Conservation (phyloP, 768 basidiomycete species). For the Sarcodon sp. region DNA sequence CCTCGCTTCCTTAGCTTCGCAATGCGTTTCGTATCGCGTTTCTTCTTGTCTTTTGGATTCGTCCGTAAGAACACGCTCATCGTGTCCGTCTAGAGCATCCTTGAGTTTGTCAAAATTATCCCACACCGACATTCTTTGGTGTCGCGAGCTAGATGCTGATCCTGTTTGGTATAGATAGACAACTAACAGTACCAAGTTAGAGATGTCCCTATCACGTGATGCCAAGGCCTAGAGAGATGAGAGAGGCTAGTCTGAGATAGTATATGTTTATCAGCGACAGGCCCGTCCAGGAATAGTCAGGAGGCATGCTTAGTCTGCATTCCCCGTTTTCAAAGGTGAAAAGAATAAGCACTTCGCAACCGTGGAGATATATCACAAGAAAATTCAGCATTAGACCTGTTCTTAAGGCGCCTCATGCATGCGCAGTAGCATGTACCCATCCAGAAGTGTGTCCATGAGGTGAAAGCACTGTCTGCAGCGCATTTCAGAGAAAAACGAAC, state of each 20-base stretch:
- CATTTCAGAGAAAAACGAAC: background rate
- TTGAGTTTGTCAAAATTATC: constrained; percentile 4
- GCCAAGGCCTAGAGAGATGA: background rate
- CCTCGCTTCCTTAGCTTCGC: background rate
- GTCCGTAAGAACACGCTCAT: background rate
- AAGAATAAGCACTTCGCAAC: too few species aligned
- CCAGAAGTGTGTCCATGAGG: background rate
- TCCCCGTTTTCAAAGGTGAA: too few species aligned
- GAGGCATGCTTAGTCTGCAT: too few species aligned
- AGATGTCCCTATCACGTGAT: background rate
- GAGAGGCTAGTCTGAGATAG: background rate
- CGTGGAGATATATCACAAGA: too few species aligned
- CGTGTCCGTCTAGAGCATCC: background rate
- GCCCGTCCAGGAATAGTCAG: background rate
- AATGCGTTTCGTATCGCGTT: background rate
- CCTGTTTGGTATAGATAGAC: background rate
- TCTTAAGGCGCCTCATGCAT: background rate
- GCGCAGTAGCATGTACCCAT: background rate
- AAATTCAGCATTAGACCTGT: background rate
- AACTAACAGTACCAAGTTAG: background rate
- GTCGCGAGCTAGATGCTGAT: background rate
- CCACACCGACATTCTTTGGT: constrained; percentile 1
- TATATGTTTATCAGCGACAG: background rate
- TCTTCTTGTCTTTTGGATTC: background rate
- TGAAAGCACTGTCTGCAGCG: background rate